phyloP scores from a whole-genome alignment of 345 rosid species.

The Kandelia obovata region DNA sequence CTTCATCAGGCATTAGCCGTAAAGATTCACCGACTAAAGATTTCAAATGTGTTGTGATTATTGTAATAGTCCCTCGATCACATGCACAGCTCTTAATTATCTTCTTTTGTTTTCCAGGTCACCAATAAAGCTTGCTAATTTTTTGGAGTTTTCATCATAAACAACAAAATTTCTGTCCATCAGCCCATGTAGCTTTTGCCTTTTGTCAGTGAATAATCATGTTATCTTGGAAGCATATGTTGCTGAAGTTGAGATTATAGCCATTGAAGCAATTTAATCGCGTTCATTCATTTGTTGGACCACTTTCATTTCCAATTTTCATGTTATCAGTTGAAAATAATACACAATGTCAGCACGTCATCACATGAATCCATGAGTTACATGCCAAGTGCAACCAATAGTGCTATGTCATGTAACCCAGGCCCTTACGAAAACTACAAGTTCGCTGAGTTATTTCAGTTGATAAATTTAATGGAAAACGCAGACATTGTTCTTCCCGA shows the following conservation, averaged over 20 bases:
- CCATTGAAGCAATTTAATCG: background rate
- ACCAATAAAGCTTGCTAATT: conserved; percentile 15
- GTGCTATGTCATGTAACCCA: no score
- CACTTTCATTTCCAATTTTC: no score
- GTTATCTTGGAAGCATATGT: background rate
- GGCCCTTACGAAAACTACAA: no score
- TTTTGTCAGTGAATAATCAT: background rate
- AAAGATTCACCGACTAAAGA: conserved; percentile 14
- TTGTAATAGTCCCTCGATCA: conserved; percentile 19
- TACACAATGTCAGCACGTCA: no score
- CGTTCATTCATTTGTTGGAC: no score
- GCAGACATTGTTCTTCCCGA: no score
- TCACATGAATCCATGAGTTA: no score
- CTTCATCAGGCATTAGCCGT: conserved; percentile 15
- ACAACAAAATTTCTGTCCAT: conserved; percentile 17
- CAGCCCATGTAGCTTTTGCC: conserved; percentile 9
- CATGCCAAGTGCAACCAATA: no score
- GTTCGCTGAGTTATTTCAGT: no score
- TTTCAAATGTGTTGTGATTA: conserved; percentile 36
- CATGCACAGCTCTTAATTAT: conserved; percentile 17
- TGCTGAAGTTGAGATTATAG: background rate
- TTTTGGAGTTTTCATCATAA: conserved; percentile 15
- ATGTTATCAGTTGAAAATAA: no score
- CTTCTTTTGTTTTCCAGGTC: conserved; percentile 21
- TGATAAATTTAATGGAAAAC: no score